A percentile compares a stretch with the other conserved stretches of the same genome.
Evolutionary conservation across 2,329 filamentous ascomycete species (phyloP).

Genomic region (Penicillium verrucosum): DNA sequence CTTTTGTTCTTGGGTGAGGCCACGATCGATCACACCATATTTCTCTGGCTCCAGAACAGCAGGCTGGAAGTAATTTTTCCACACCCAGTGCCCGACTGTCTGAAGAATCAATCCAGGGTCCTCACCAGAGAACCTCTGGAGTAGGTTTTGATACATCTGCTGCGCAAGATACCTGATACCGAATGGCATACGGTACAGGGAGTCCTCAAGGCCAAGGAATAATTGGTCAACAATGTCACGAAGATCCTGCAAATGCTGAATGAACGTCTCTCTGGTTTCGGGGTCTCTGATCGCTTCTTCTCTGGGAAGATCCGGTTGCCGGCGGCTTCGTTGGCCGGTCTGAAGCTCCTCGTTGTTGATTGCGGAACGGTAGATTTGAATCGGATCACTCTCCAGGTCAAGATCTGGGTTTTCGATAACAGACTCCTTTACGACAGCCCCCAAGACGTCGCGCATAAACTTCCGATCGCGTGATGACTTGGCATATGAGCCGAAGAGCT

Average conservation of each 20-base stretch:
- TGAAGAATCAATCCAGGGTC: constrained; percentile 74
- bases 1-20: constrained; percentile 86
- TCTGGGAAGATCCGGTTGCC: constrained; percentile 78
- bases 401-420: constrained; percentile 88
- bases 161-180: constrained; percentile 84
- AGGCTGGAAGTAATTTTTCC: constrained; percentile 89
- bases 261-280: constrained; percentile 88
- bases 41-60: constrained; percentile 87
- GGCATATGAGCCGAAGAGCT: constrained; percentile 80
- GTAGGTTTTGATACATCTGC: constrained; percentile 77
- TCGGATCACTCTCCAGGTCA: constrained; percentile 92
- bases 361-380: constrained; percentile 92
- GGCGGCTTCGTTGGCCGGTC: constrained; percentile 77
- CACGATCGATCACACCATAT: constrained; percentile 86
- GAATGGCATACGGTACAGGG: constrained; percentile 84
- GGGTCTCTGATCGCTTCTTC: constrained; percentile 95
- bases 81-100: constrained; percentile 84
- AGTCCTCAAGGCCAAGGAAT: constrained; percentile 75
- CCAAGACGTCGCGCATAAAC: constrained; percentile 81
- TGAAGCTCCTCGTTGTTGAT: constrained; percentile 97
- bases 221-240: constrained; percentile 93
- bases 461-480: constrained; percentile 89
- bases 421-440: constrained; percentile 81
- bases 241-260: constrained; percentile 89
- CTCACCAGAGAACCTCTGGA: constrained; percentile 74